Percentiles rank a stretch among this genome's conserved stretches.
Conservation (phyloP, 1,139 yeast genomes). For the Saccharomycopsis hybrid region DNA sequence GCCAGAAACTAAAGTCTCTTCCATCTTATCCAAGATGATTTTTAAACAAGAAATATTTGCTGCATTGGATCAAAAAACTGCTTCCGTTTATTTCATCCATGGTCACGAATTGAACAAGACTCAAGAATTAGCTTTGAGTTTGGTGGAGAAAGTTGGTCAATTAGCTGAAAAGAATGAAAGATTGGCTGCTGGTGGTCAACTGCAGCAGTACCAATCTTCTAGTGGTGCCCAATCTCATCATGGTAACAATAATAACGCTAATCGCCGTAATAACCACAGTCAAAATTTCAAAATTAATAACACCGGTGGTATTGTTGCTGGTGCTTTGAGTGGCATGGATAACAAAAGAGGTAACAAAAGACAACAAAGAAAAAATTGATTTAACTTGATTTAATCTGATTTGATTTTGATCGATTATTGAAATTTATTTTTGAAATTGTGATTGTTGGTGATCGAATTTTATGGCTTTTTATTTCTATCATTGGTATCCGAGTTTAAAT, state of each 20-base stretch:
- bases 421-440: no score
- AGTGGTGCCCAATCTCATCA: slow-evolving; percentile 22
- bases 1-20: slow-evolving; percentile 46
- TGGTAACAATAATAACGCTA: slow-evolving; percentile 22
- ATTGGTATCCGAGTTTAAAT: no score
- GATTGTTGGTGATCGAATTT: no score
- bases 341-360: slow-evolving; percentile 6
- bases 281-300: slow-evolving; percentile 28
- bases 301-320: slow-evolving; percentile 30
- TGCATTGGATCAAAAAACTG: slow-evolving; percentile 52
- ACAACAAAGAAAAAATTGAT: slow-evolving; percentile 10
- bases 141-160: slow-evolving; percentile 81
- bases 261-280: slow-evolving; percentile 21
- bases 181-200: slow-evolving; percentile 68
- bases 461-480: no score
- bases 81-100: slow-evolving; percentile 53
- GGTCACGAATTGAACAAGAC: slow-evolving; percentile 79
- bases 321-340: slow-evolving; percentile 30
- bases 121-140: slow-evolving; percentile 81
- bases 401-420: no score
- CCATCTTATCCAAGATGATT: slow-evolving; percentile 69
- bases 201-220: slow-evolving; percentile 27
- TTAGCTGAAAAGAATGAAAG: slow-evolving; percentile 83
- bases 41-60: slow-evolving; percentile 70
- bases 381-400: no score